Percentiles rank a stretch among this genome's conserved stretches.
phyloP scores from a whole-genome alignment of 768 basidiomycete genomes.

The Boletus bicolor region DNA sequence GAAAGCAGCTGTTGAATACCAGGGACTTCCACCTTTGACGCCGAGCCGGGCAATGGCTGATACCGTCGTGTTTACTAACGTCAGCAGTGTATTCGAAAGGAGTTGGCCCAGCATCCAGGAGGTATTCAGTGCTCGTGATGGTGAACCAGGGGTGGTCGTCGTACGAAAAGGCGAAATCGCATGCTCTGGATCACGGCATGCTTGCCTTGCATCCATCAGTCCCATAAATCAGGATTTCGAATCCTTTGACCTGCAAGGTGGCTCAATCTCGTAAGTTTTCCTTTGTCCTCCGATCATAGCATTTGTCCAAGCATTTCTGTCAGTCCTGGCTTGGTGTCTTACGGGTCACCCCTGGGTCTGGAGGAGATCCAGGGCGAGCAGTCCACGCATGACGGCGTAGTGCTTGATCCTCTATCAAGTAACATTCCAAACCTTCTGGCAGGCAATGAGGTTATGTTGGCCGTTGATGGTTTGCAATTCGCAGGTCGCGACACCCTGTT shows the following conservation, averaged over 20 bases:
- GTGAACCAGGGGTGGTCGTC: constrained; percentile 41
- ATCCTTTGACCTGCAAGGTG: constrained; percentile 60
- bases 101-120: constrained; percentile 25
- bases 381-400: constrained; percentile 56
- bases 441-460: constrained; percentile 46
- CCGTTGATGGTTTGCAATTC: constrained; percentile 73
- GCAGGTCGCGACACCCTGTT: constrained; percentile 57
- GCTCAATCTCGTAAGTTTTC: constrained; percentile 48
- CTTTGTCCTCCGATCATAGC: constrained; percentile 2
- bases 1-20: constrained; percentile 54
- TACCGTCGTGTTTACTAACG: constrained; percentile 61
- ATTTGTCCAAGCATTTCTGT: constrained; percentile 8
- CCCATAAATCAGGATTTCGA: constrained; percentile 28
- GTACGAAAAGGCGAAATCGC: constrained; percentile 51
- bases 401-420: constrained; percentile 41
- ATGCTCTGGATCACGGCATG: constrained; percentile 44
- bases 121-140: constrained; percentile 12
- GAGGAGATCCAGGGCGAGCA: constrained; percentile 53
- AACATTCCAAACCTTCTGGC: constrained; percentile 35
- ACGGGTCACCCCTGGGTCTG: constrained; percentile 45
- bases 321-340: constrained; percentile 46
- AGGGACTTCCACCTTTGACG: constrained; percentile 68
- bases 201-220: constrained; percentile 20
- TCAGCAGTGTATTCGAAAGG: constrained; percentile 47
- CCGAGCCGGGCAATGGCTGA: constrained; percentile 37